A percentile compares a stretch with the other conserved stretches of the same genome.
These are phyloP conservation scores for Dalbergia cochinchinensis DNA, from an alignment of 306 rosid genomes.

Conservation along the genomic window DNA sequence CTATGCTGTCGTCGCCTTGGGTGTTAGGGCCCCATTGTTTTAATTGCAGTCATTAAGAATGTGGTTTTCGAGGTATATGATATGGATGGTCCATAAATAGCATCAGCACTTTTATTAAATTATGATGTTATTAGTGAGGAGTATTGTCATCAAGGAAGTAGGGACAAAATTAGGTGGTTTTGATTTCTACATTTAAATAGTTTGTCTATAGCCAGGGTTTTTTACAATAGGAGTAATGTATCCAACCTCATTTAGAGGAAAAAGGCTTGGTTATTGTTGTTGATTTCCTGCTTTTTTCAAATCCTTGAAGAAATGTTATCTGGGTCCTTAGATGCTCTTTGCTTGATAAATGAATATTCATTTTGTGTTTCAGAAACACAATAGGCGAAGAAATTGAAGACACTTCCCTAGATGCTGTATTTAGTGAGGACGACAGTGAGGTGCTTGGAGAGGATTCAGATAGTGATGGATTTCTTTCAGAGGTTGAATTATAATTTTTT, in stretches of 20 bases:
- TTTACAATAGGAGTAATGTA: not conserved
- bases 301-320: not conserved
- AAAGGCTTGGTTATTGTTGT: not conserved
- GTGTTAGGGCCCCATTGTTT: conserved; percentile 3
- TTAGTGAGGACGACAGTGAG: conserved; percentile 69
- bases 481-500: conserved; percentile 56
- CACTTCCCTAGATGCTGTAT: conserved; percentile 64
- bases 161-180: not conserved
- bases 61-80: conserved; percentile 20
- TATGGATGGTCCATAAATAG: conserved; percentile 11
- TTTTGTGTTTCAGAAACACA: conserved; percentile 51
- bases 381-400: conserved; percentile 52
- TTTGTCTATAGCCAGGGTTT: not conserved
- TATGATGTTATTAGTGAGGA: not conserved
- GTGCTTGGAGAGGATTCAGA: conserved; percentile 69
- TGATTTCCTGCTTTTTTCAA: conserved; percentile 15
- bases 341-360: not conserved
- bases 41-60: not conserved
- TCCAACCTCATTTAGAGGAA: not conserved
- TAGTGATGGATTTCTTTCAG: conserved; percentile 89
- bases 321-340: not conserved
- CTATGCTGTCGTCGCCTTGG: not conserved
- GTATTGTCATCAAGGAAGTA: conserved; percentile 13
- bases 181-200: conserved; percentile 6
- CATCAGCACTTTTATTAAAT: conserved; percentile 16